Percentiles rank a stretch among this genome's conserved stretches.
Evolutionary conservation across 106 monocot genomes (phyloP).

Genomic region (Ottelia alismoides): DNA sequence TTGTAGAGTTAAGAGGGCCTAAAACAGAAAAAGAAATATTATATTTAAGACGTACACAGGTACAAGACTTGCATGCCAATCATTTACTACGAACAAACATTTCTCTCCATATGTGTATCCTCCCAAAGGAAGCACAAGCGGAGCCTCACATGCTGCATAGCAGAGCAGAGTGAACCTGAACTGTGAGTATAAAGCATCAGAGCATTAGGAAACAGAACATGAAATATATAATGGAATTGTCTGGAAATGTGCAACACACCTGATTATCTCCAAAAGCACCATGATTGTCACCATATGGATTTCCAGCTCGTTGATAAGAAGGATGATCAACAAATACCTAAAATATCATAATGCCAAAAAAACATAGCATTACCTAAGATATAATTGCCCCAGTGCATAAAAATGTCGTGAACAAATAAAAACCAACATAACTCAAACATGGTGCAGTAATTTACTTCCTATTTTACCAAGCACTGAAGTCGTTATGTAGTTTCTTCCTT

Average conservation of each 20-base stretch:
- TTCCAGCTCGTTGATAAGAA: conserved; percentile 74
- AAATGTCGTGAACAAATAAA: no score
- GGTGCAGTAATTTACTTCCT: no score
- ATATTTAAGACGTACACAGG: conserved; percentile 45
- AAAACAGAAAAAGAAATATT: no score
- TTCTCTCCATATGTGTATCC: conserved; percentile 81
- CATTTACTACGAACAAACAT: conserved; percentile 83
- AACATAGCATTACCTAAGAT: not conserved
- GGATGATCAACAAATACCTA: conserved; percentile 94
- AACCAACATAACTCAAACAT: no score
- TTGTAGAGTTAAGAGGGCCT: no score
- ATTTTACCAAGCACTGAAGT: no score
- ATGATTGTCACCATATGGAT: conserved; percentile 60
- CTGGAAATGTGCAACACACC: no score
- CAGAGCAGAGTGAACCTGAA: conserved; percentile 77
- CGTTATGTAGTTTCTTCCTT: no score
- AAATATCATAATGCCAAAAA: not conserved
- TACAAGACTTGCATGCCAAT: conserved; percentile 96
- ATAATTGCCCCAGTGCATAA: no score
- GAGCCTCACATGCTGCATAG: conserved; percentile 94
- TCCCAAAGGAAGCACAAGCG: conserved; percentile 79
- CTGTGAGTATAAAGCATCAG: conserved; percentile 24
- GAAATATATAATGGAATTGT: no score
- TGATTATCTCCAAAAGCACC: conserved; percentile 91
- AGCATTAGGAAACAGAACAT: not conserved